Evolutionary conservation across 108 stramenopile species (phyloP), one percentile per base, ranked within the genome.

Genomic region (Cyclotella cryptica): DNA sequence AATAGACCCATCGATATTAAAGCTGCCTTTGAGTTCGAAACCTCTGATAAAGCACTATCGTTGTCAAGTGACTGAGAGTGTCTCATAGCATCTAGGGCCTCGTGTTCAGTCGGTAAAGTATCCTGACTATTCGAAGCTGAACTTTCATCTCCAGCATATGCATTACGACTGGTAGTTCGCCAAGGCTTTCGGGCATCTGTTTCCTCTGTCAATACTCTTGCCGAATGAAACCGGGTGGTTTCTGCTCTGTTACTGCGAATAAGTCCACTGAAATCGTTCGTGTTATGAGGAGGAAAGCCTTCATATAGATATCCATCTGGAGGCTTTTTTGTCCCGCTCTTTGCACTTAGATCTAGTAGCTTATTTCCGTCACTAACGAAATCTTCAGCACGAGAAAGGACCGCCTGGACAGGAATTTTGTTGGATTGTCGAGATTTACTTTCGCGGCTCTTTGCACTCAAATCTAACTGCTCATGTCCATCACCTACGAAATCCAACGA

Each of bases 121-220:
- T 40, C 67, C 57, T 68, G 18, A 30, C 67, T 68, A 3, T 28
- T 1, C 12, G 2, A 27, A 51, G 26, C 3, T 10, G 67, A 68
- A 35, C 35, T 30, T 12, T 35, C 35, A 21, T 61, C n/a, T 14
- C 0, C 35, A 19, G 4, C 15, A n/a, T 18, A 21, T 22, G 51
- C 65, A 9, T 67, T 63, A 46, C 47, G 67, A 29, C 60, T 21
- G 26, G 60, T 45, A 44, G 72, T 73, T 58, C 57, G 69, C 80
- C 80, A 81, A 11, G 80, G 80, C 39, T 70, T 81, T 18, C 62
- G 68, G 13, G 62, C 53, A 59, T 81, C 69, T 19, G 66, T 75
- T 52, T 81, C 74, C 29, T 53, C 63, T 44, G 41, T 71, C 24
- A 52, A 30, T 19, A 35, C 60, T n/a, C 13, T 4, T 13, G 60